phyloP scores from a whole-genome alignment of 73 alveolate genomes.

The Blepharisma stoltei region DNA sequence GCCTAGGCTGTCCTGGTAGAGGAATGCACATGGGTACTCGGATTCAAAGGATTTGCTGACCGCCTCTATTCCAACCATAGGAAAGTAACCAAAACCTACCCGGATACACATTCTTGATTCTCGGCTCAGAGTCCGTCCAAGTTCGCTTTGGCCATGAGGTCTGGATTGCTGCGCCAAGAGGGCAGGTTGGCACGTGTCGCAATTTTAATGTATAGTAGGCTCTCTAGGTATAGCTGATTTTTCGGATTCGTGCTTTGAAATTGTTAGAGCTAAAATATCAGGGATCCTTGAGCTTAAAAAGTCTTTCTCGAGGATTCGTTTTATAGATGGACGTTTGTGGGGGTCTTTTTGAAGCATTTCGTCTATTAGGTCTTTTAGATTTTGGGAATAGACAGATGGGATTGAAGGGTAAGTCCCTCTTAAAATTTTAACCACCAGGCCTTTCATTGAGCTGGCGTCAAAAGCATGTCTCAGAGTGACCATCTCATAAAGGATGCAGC shows the following conservation, averaged over 20 bases:
- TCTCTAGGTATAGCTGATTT: neutral
- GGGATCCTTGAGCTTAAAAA: constrained; percentile 51
- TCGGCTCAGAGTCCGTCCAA: too few species aligned
- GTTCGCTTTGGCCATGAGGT: too few species aligned
- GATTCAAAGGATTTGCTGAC: too few species aligned
- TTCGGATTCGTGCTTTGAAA: constrained; percentile 48
- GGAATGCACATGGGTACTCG: too few species aligned
- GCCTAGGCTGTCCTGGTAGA: too few species aligned
- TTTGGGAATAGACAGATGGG: constrained; percentile 59
- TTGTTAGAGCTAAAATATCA: constrained; percentile 23
- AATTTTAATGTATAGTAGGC: too few species aligned
- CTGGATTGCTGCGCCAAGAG: too few species aligned
- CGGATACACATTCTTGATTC: too few species aligned
- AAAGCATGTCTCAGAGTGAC: constrained; percentile 97
- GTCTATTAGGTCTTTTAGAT: constrained; percentile 52
- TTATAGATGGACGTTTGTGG: constrained; percentile 72
- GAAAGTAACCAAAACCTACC: too few species aligned
- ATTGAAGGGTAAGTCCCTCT: constrained; percentile 82
- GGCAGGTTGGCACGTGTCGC: too few species aligned
- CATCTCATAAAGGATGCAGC: constrained; percentile 97
- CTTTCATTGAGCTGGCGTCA: constrained; percentile 95
- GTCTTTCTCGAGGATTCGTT: constrained; percentile 72
- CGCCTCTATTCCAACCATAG: too few species aligned
- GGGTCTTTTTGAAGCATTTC: constrained; percentile 85
- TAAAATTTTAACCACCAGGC: constrained; percentile 83